Base-by-base conservation (phyloP, 345 rosid genomes). In the Ceriops zippeliana region DNA sequence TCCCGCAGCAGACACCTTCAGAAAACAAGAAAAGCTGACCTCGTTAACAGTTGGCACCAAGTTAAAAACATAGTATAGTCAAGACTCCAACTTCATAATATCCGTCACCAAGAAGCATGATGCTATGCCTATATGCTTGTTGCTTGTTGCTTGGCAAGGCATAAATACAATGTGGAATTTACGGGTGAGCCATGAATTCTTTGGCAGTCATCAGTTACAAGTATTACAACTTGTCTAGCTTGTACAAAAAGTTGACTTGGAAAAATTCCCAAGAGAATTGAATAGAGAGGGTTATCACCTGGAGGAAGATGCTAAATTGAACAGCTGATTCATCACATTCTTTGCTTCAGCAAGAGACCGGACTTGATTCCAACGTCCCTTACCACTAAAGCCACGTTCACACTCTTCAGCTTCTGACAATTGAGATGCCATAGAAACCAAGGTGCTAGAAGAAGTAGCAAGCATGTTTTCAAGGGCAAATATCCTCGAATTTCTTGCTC, bases 391-490 rank as follows among this genome's bases (percentile, higher is more conserved):
- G 34, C 84, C 73, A 35, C 95, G 87, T 73, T 88, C 98, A n/a
- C 93, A 85, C 70, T 95, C 99, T 82, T 95, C 99, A 60, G 98
- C 98, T 83, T 91, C 99, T 38, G 99, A 95, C 69, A 95, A 76
- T 3, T 95, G 99, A 22, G 99, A 88, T 73, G 99, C 99, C 99
- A 95, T 95, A 52, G 97, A 83, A 65, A 95, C 98, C 60, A 95
- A 60, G 31, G 97, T 80, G 77, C 84, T 85, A 69, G 99, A 91
- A 56, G 99, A 86, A 69, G 97, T 79, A 19, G 90, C 81, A 67
- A 91, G 98, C 99, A 95, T 95, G 76, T 89, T 95, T 83, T 95
- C 96, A 67, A 95, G 87, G 16, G 98, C 98, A 83, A 83, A 91
- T 67, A 88, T 88, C 70, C 99, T 87, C 6, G 99, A 95, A 70